phyloP scores from a whole-genome alignment of 331 rosid genomes.

The Telfairia occidentalis region DNA sequence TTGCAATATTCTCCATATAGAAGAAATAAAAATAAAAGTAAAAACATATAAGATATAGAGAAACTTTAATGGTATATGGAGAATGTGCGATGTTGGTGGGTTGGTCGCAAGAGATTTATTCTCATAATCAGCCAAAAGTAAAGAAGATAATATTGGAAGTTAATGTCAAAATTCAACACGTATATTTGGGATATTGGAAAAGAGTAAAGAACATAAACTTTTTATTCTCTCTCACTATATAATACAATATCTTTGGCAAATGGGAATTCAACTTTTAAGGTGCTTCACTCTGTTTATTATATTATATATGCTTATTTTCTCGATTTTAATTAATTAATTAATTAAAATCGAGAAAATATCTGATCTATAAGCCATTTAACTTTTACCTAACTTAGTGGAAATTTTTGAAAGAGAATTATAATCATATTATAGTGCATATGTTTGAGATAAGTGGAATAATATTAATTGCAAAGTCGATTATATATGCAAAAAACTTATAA shows the following conservation, averaged over 20 bases:
- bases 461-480: neutral
- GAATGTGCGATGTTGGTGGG: neutral
- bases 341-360: neutral
- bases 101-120: neutral
- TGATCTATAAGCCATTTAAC: neutral
- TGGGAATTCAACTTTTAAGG: conserved; percentile 47
- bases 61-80: neutral
- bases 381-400: neutral
- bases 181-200: conserved; percentile 26
- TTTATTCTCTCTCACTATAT: conserved; percentile 25
- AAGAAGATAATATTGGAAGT: neutral
- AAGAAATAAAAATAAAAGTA: neutral
- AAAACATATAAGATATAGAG: neutral
- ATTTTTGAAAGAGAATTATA: neutral
- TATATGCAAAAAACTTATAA: neutral
- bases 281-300: conserved; percentile 15
- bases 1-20: neutral
- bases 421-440: neutral
- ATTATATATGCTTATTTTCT: conserved; percentile 15
- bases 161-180: conserved; percentile 26
- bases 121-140: neutral
- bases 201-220: conserved; percentile 39
- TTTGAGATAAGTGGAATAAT: neutral
- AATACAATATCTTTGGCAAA: conserved; percentile 37
- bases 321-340: conserved; percentile 4